These are phyloP conservation scores for Apiospora malaysiana DNA, from an alignment of 2,329 filamentous ascomycete species.

Conservation along the genomic window DNA sequence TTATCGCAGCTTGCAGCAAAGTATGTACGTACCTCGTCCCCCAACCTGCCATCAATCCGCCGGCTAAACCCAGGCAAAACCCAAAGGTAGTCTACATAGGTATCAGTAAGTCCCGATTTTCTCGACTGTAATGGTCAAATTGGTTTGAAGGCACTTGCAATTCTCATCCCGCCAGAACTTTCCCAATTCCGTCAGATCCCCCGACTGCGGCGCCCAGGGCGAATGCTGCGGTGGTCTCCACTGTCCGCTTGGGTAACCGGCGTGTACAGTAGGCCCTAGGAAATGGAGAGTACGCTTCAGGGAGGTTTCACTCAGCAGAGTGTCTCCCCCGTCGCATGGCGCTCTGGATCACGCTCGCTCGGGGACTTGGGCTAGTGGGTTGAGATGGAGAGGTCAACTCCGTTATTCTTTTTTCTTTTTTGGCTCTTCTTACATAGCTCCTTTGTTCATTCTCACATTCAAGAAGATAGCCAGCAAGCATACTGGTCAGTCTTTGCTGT, in stretches of 20 bases:
- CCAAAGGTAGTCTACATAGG: neutral
- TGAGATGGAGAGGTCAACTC: constrained; percentile 62
- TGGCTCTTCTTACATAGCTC: constrained; percentile 3
- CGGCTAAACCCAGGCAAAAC: neutral
- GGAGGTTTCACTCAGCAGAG: constrained; percentile 77
- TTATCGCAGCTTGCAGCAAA: neutral
- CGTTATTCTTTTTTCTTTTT: constrained; percentile 45
- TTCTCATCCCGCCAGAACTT: constrained; percentile 50
- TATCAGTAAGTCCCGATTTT: constrained; percentile 25
- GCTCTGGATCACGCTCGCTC: constrained; percentile 69
- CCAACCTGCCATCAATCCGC: neutral
- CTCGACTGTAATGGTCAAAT: constrained; percentile 68
- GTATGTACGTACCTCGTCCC: neutral
- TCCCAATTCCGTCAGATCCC: constrained; percentile 62
- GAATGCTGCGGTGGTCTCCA: constrained; percentile 68
- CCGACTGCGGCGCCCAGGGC: constrained; percentile 64
- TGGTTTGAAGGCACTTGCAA: constrained; percentile 61
- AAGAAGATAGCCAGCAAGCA: too few relatives aligned
- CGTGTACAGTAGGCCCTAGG: constrained; percentile 70
- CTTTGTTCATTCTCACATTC: neutral
- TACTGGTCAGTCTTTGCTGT: neutral
- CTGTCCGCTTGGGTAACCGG: constrained; percentile 72
- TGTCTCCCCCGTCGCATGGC: constrained; percentile 74
- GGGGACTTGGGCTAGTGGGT: constrained; percentile 62
- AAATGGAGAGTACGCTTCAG: constrained; percentile 73